phyloP scores from a whole-genome alignment of 129 eudicot species.

The Ambrosia artemisiifolia region DNA sequence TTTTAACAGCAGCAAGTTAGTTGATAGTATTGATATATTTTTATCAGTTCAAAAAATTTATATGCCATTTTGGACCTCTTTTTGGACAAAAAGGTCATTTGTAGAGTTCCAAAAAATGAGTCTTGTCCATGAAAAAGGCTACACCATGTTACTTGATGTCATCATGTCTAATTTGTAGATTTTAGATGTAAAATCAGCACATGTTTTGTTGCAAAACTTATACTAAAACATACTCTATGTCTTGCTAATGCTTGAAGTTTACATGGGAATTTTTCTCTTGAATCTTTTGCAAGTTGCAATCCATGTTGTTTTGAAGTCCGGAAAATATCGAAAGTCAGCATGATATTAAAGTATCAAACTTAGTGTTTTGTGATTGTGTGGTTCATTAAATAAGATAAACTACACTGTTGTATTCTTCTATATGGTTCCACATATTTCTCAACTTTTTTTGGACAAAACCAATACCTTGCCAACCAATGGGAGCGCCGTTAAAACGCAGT shows the following conservation, averaged over 20 bases:
- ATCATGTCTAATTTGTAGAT: neutral
- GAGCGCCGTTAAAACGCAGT: no score
- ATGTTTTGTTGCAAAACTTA: neutral
- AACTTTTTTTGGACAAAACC: neutral
- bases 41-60: neutral
- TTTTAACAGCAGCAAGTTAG: no score
- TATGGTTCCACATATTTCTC: neutral
- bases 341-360: neutral
- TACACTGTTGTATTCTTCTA: neutral
- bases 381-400: neutral
- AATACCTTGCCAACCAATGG: no score
- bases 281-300: neutral
- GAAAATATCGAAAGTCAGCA: neutral
- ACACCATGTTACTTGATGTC: conserved; percentile 7
- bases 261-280: neutral
- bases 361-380: neutral
- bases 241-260: neutral
- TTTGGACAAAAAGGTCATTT: conserved; percentile 3
- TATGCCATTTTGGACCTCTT: neutral
- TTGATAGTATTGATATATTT: neutral
- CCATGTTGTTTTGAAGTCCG: neutral
- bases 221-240: neutral
- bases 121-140: neutral
- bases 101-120: neutral
- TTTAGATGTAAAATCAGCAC: neutral